Conservation (phyloP, 768 basidiomycete species). For the Calocybe indica region DNA sequence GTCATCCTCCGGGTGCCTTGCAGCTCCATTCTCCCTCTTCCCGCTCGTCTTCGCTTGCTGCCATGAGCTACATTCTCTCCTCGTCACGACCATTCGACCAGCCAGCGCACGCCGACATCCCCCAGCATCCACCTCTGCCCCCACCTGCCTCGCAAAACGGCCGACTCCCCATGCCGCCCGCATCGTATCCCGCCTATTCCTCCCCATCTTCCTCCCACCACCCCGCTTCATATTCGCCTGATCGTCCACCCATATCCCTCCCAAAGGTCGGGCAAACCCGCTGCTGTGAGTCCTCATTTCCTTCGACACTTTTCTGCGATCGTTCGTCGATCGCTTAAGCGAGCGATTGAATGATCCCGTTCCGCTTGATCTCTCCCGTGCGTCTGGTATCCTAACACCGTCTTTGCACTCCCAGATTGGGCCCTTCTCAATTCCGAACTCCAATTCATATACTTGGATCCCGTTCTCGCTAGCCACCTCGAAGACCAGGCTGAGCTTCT, state of each 20-base stretch:
- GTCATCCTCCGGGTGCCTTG: not conserved
- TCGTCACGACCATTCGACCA: conserved; percentile 6
- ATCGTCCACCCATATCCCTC: conserved; percentile 28
- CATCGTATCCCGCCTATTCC: conserved; percentile 10
- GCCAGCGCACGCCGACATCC: not conserved
- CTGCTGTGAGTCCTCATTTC: conserved; percentile 53
- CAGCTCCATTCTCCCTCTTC: not conserved
- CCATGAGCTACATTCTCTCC: conserved; percentile 19
- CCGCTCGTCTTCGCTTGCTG: not conserved
- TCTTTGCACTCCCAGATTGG: conserved; percentile 54
- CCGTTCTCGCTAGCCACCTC: conserved; percentile 69
- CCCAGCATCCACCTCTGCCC: not conserved
- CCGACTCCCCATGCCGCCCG: conserved; percentile 7
- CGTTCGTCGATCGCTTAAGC: conserved; percentile 28
- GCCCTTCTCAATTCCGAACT: conserved; percentile 71
- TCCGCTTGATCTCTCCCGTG: conserved; percentile 16
- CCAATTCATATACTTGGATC: conserved; percentile 79
- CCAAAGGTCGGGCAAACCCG: conserved; percentile 68
- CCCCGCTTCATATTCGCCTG: conserved; percentile 16
- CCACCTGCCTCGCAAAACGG: conserved; percentile 4
- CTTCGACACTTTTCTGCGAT: conserved; percentile 17
- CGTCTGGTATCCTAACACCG: conserved; percentile 9
- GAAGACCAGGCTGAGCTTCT: conserved; percentile 63
- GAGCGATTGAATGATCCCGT: conserved; percentile 15
- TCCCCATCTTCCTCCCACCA: conserved; percentile 12